phyloP scores from a whole-genome alignment of 495 filamentous ascomycete species.

The Apodospora peruviana region DNA sequence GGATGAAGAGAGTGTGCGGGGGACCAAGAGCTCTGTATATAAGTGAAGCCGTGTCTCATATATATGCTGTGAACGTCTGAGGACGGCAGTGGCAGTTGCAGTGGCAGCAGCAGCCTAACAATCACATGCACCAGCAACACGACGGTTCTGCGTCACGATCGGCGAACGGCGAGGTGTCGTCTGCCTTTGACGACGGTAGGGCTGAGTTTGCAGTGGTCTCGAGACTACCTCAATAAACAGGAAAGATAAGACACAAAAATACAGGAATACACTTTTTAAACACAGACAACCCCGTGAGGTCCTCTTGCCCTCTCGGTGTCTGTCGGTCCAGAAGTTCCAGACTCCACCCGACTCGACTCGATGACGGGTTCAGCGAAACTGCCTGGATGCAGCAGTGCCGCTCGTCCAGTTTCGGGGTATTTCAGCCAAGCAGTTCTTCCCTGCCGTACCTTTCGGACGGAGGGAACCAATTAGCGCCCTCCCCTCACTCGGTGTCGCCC shows the following conservation, averaged over 20 bases:
- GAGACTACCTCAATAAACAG: no score
- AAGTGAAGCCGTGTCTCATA: no score
- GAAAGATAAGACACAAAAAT: no score
- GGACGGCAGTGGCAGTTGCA: no score
- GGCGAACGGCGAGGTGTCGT: background rate
- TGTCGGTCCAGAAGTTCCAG: background rate
- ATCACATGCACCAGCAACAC: background rate
- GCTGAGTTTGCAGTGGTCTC: background rate
- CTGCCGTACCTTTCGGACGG: conserved; percentile 13
- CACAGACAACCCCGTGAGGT: no score
- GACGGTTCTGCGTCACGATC: background rate
- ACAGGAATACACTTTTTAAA: no score
- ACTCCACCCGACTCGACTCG: background rate
- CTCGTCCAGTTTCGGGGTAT: conserved; percentile 1
- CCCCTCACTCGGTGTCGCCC: background rate
- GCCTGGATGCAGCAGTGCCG: background rate
- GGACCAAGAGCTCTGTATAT: no score
- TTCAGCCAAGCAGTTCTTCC: conserved; percentile 2
- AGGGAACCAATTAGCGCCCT: conserved; percentile 23
- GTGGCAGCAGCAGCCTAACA: background rate
- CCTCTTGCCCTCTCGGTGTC: no score
- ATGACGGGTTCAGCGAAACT: background rate
- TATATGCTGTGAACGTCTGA: no score
- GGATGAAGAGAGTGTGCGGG: no score
- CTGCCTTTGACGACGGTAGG: background rate